phyloP scores from a whole-genome alignment of 129 eudicot genomes.

The Chrysanthemum seticuspe region DNA sequence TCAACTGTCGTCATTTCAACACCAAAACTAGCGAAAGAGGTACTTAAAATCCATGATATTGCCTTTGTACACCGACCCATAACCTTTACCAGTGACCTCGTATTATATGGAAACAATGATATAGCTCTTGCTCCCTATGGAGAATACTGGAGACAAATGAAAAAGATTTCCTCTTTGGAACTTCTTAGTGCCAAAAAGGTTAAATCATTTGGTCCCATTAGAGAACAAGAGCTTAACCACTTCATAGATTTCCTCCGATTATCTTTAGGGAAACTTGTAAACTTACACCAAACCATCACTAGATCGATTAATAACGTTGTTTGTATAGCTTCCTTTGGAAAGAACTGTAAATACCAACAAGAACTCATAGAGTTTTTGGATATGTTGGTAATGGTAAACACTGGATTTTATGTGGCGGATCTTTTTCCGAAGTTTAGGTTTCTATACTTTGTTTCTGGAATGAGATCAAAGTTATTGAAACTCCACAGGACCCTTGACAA shows the following conservation, averaged over 20 bases:
- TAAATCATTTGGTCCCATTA: background rate
- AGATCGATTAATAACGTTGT: background rate
- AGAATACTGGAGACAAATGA: constrained; percentile 14
- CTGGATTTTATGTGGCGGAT: constrained; percentile 14
- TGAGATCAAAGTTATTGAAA: background rate
- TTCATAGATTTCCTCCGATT: background rate
- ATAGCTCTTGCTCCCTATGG: constrained; percentile 14
- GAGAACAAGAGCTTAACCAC: background rate
- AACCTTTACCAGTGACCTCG: background rate
- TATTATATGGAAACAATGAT: background rate
- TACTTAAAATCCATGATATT: constrained; percentile 1
- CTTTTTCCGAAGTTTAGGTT: constrained; percentile 13
- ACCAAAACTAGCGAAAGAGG: background rate
- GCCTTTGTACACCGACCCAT: background rate
- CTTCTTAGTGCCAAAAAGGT: constrained; percentile 17
- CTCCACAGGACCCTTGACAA: background rate
- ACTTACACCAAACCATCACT: constrained; percentile 3
- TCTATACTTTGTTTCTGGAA: background rate
- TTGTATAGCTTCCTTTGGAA: constrained; percentile 15
- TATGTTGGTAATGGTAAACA: too few relatives aligned
- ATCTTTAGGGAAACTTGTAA: background rate
- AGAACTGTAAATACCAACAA: background rate
- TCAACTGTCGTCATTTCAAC: background rate
- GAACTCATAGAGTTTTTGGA: background rate
- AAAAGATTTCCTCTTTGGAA: constrained; percentile 2